Evolutionary conservation across 2,329 filamentous ascomycete genomes (phyloP).

Genomic region (Fusarium sublunatum): DNA sequence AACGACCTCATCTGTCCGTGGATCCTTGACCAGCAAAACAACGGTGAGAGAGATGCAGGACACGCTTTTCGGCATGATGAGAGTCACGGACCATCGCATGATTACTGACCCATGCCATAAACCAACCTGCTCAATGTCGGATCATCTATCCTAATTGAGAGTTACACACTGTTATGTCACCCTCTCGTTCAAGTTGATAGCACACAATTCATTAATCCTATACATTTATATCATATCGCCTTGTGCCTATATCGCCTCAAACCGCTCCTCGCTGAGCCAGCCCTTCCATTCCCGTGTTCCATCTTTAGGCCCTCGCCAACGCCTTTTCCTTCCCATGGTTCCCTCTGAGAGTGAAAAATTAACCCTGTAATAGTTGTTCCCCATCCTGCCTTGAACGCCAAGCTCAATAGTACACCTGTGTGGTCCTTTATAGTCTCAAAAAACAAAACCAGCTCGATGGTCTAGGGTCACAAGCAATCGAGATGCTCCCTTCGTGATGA

Average conservation of each 20-base stretch:
- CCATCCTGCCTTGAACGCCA: slow-evolving; percentile 43
- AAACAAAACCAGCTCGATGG: slow-evolving; percentile 23
- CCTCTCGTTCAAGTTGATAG: background rate
- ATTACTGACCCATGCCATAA: background rate
- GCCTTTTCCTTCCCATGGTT: slow-evolving; percentile 38
- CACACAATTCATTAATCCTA: slow-evolving; percentile 27
- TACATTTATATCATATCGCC: slow-evolving; percentile 43
- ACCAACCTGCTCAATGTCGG: background rate
- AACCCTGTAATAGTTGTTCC: slow-evolving; percentile 26
- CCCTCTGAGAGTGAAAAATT: slow-evolving; percentile 13
- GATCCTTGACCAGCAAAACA: slow-evolving; percentile 12
- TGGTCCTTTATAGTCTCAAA: slow-evolving; percentile 35
- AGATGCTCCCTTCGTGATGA: slow-evolving; percentile 26
- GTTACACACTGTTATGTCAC: no score
- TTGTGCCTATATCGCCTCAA: slow-evolving; percentile 12
- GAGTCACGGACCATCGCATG: slow-evolving; percentile 1
- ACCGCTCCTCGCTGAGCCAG: slow-evolving; percentile 24
- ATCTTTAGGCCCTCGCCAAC: slow-evolving; percentile 28
- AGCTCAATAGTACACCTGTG: slow-evolving; percentile 41
- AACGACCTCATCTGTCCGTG: slow-evolving; percentile 2
- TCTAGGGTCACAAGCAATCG: slow-evolving; percentile 15
- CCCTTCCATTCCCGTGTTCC: slow-evolving; percentile 15
- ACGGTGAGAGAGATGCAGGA: background rate
- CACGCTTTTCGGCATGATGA: slow-evolving; percentile 12
- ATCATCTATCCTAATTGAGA: background rate